phyloP scores from a whole-genome alignment of 345 rosid genomes.

The Draba incana region DNA sequence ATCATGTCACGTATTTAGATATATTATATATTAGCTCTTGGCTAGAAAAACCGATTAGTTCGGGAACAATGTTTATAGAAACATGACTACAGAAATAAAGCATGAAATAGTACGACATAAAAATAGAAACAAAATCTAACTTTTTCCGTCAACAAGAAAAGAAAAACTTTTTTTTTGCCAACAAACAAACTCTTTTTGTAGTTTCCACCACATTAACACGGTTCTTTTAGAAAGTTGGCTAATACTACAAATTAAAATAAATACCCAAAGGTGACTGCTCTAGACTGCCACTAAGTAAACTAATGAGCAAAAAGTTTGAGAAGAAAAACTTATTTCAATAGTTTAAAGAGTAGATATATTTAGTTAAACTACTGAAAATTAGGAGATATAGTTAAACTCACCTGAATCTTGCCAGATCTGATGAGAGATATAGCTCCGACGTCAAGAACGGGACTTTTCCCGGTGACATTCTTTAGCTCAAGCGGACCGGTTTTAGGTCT shows the following conservation, averaged over 20 bases:
- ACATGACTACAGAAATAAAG: slow-evolving; percentile 5
- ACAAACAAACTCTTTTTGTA: slow-evolving; percentile 7
- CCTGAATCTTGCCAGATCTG: slow-evolving; percentile 65
- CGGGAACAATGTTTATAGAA: slow-evolving; percentile 6
- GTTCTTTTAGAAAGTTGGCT: slow-evolving; percentile 31
- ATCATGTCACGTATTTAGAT: not conserved
- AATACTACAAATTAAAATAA: slow-evolving; percentile 3
- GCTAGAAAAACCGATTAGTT: slow-evolving; percentile 5
- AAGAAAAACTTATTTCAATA: not conserved
- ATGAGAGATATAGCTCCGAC: slow-evolving; percentile 62
- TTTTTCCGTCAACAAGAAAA: slow-evolving; percentile 7
- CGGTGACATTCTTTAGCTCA: slow-evolving; percentile 58
- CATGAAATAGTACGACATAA: not conserved
- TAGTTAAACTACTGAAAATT: no score
- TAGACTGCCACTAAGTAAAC: slow-evolving; percentile 6
- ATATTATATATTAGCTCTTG: not conserved
- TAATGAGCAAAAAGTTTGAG: not conserved
- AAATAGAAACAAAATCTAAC: slow-evolving; percentile 25
- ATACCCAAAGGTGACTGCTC: slow-evolving; percentile 4
- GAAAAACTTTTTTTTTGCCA: not conserved
- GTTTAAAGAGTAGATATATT: not conserved
- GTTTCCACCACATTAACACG: slow-evolving; percentile 17
- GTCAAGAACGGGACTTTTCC: slow-evolving; percentile 74
- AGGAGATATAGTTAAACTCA: slow-evolving; percentile 25
- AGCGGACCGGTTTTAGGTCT: slow-evolving; percentile 71